These are phyloP conservation scores for Pestalotiopsis fici DNA, from an alignment of 2,329 filamentous ascomycete species.

Conservation along the genomic window DNA sequence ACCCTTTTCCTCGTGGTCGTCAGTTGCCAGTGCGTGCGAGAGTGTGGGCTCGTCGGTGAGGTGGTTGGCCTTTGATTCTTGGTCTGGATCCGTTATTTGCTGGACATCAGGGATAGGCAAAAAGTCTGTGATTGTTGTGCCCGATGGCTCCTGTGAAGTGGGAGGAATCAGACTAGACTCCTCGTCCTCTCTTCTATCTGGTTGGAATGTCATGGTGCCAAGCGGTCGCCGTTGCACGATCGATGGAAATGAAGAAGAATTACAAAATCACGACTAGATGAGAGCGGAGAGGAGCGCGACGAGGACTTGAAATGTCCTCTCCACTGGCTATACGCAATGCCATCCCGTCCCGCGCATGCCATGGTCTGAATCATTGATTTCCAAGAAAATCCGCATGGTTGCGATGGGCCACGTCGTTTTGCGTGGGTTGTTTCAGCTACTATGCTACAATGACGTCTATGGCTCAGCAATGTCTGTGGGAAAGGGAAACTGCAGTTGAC, in stretches of 20 bases:
- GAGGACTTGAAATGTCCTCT: background rate
- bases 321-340: background rate
- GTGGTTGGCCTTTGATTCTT: background rate
- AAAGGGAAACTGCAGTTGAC: background rate
- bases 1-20: conserved; percentile 44
- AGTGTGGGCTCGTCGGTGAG: conserved; percentile 31
- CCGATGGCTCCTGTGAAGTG: background rate
- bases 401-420: background rate
- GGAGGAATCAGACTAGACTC: background rate
- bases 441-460: conserved; percentile 6
- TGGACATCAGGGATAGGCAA: conserved; percentile 4
- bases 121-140: conserved; percentile 1
- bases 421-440: background rate
- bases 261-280: background rate
- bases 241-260: background rate
- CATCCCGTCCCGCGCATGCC: background rate
- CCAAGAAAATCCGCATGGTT: background rate
- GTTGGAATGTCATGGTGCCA: background rate
- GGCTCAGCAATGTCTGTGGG: background rate
- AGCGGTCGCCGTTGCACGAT: background rate
- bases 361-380: background rate
- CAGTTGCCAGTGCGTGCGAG: conserved; percentile 44
- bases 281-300: background rate
- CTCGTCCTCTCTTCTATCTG: background rate
- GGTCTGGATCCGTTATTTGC: background rate